A percentile compares a stretch with the other conserved stretches of the same genome.
Conservation (phyloP, 495 filamentous ascomycete genomes). For the Staphylotrichum longicolle region DNA sequence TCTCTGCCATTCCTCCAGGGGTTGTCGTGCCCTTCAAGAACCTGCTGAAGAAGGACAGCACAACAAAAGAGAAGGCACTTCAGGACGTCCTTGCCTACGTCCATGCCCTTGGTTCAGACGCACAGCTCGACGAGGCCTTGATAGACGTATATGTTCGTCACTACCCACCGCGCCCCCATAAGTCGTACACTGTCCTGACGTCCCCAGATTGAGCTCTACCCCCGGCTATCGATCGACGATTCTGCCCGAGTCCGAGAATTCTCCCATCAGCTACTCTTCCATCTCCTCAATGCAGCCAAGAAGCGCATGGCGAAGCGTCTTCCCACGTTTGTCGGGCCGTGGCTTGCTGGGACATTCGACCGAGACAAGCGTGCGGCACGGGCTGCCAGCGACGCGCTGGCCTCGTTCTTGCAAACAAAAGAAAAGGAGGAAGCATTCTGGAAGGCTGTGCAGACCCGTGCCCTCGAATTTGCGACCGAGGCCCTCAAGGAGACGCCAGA, state of each 20-base stretch:
- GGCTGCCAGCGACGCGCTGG: constrained; percentile 71
- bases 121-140: constrained; percentile 67
- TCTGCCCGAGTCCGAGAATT: constrained; percentile 83
- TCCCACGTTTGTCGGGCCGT: constrained; percentile 73
- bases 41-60: constrained; percentile 86
- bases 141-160: constrained; percentile 82
- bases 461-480: constrained; percentile 76
- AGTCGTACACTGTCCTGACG: not conserved
- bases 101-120: constrained; percentile 43
- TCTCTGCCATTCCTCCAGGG: constrained; percentile 73
- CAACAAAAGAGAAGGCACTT: constrained; percentile 87
- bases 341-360: constrained; percentile 87
- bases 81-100: constrained; percentile 75
- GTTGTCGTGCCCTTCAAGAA: constrained; percentile 88
- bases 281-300: constrained; percentile 66
- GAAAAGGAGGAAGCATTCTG: constrained; percentile 75
- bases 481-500: constrained; percentile 73
- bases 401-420: constrained; percentile 68
- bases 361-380: constrained; percentile 70
- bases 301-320: constrained; percentile 78
- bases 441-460: constrained; percentile 69
- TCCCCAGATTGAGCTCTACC: constrained; percentile 75
- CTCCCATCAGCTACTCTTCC: constrained; percentile 70
- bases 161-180: not conserved
- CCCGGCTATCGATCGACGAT: constrained; percentile 82